Conservation (phyloP, 1,284 basidiomycete genomes). For the Puccinia coronata region DNA sequence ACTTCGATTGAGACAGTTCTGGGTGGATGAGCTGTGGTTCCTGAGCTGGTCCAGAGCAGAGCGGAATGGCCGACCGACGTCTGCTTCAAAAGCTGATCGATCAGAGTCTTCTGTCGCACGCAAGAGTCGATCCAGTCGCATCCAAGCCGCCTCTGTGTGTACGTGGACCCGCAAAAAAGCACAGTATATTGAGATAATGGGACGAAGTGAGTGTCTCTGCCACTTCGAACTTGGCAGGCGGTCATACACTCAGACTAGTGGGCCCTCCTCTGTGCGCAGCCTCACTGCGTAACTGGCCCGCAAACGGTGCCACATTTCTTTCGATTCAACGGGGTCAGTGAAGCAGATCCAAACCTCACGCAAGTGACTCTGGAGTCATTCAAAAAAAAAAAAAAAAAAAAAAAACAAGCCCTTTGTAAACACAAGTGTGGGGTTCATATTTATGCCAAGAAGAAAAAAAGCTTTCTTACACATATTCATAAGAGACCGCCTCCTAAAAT, state of each 20-base stretch:
- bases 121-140: background rate
- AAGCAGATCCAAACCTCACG: no score
- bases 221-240: background rate
- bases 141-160: background rate
- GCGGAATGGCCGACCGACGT: background rate
- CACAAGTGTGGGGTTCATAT: no score
- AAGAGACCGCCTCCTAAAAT: no score
- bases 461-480: no score
- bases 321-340: no score
- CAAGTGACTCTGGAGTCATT: no score
- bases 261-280: constrained; percentile 1
- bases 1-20: background rate
- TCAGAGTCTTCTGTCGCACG: background rate
- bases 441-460: no score
- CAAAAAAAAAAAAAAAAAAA: no score
- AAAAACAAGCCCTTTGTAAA: no score
- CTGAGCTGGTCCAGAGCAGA: background rate
- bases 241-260: background rate
- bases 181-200: background rate
- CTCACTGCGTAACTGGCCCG: background rate
- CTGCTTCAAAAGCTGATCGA: background rate
- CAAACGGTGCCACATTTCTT: background rate
- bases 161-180: background rate
- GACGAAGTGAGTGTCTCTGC: background rate
- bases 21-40: background rate